A percentile compares a stretch with the other conserved stretches of the same genome.
phyloP scores from a whole-genome alignment of 1,284 basidiomycete species.

The Baeospora myosura region DNA sequence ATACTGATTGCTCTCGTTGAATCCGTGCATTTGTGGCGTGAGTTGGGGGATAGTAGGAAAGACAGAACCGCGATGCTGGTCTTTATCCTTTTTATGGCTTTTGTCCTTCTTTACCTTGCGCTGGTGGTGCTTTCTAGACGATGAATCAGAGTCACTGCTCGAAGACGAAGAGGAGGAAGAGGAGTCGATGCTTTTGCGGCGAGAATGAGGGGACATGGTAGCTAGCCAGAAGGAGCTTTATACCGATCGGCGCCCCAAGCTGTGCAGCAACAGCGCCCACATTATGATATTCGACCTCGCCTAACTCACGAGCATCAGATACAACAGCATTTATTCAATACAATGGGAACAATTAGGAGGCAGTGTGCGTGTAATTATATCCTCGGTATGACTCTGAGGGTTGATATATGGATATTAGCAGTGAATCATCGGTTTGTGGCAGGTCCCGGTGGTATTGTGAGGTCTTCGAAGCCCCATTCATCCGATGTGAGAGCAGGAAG shows the following conservation, averaged over 20 bases:
- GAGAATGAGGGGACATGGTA: constrained; percentile 1
- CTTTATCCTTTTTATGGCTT: constrained; percentile 3
- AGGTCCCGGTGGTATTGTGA: constrained; percentile 14
- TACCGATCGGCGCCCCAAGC: too few species aligned
- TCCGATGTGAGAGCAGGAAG: constrained; percentile 31
- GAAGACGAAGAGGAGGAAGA: constrained; percentile 4
- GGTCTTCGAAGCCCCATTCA: constrained; percentile 25
- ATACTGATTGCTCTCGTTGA: background rate
- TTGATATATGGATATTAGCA: too few species aligned
- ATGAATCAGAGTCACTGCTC: constrained; percentile 6
- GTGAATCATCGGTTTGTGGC: background rate
- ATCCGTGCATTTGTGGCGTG: constrained; percentile 6
- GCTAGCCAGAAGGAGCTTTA: background rate
- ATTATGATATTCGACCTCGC: too few species aligned
- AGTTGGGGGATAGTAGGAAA: background rate
- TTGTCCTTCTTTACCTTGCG: constrained; percentile 7
- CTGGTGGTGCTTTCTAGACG: constrained; percentile 2
- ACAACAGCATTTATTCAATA: too few species aligned
- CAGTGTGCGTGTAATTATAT: too few species aligned
- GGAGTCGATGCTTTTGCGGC: constrained; percentile 7
- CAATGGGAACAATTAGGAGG: too few species aligned
- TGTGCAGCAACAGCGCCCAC: background rate
- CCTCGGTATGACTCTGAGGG: too few species aligned
- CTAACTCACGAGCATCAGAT: too few species aligned
- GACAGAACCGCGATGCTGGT: background rate